These are phyloP conservation scores for Paracamarosporium sp. DNA, from an alignment of 2,329 filamentous ascomycete species.

Conservation along the genomic window DNA sequence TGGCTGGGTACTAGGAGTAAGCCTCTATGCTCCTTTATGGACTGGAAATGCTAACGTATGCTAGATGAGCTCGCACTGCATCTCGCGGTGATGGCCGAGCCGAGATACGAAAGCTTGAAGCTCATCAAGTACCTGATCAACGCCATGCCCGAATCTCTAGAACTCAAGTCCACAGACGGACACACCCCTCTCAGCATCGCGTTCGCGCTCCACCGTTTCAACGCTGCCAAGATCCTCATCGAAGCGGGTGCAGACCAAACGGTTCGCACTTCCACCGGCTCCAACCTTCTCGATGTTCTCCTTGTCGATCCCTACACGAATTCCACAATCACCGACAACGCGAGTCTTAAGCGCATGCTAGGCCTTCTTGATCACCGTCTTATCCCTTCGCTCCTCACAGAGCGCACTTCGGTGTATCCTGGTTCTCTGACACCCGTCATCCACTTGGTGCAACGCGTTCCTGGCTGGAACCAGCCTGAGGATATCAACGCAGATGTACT, in stretches of 20 bases:
- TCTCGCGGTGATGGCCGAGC: constrained; percentile 55
- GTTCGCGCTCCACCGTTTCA: constrained; percentile 61
- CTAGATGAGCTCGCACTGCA: constrained; percentile 71
- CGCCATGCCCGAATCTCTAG: constrained; percentile 66
- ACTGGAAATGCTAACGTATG: constrained; percentile 17
- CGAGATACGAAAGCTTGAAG: constrained; percentile 52
- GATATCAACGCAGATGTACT: constrained; percentile 14
- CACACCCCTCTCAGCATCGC: constrained; percentile 75
- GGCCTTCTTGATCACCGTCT: constrained; percentile 65
- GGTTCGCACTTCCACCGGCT: constrained; percentile 63
- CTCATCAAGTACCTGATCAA: constrained; percentile 72
- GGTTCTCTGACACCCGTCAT: constrained; percentile 71
- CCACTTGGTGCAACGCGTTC: constrained; percentile 24
- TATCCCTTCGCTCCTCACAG: constrained; percentile 63
- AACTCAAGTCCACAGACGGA: constrained; percentile 63
- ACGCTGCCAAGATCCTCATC: constrained; percentile 68
- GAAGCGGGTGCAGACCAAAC: constrained; percentile 74
- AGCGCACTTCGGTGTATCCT: constrained; percentile 59
- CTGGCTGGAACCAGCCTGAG: background rate
- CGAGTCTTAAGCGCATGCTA: constrained; percentile 53
- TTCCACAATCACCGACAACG: constrained; percentile 43
- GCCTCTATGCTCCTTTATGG: constrained; percentile 23
- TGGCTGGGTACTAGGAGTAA: constrained; percentile 69
- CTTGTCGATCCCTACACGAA: constrained; percentile 27
- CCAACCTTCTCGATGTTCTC: constrained; percentile 74